Conservation (phyloP, 2,329 filamentous ascomycete species). For the Verticillium dahliae region DNA sequence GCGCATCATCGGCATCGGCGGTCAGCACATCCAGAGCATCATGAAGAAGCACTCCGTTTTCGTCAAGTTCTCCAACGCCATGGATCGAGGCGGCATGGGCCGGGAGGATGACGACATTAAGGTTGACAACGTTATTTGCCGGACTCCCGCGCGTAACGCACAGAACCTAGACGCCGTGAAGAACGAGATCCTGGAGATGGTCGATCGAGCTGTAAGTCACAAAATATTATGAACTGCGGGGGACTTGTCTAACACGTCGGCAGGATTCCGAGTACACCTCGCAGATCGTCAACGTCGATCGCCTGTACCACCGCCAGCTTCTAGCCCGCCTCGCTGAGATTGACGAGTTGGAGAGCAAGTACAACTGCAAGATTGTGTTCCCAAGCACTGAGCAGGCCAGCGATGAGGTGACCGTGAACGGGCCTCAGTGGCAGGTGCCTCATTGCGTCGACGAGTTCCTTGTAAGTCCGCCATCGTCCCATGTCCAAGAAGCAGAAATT, state of each 20-base stretch:
- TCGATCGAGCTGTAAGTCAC: conserved; percentile 74
- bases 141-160: conserved; percentile 92
- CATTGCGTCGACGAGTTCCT: conserved; percentile 94
- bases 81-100: conserved; percentile 88
- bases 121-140: conserved; percentile 97
- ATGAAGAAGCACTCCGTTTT: conserved; percentile 99
- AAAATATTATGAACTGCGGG: not conserved
- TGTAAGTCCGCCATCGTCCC: conserved; percentile 36
- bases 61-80: conserved; percentile 98
- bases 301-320: conserved; percentile 90
- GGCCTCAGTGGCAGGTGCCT: conserved; percentile 96
- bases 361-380: conserved; percentile 99
- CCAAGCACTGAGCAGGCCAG: conserved; percentile 96
- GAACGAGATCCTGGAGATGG: conserved; percentile 99
- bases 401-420: conserved; percentile 91
- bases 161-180: conserved; percentile 96
- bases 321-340: conserved; percentile 83
- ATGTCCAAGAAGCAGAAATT: conserved; percentile 13
- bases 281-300: conserved; percentile 87
- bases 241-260: conserved; percentile 4
- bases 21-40: conserved; percentile 97
- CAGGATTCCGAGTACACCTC: conserved; percentile 94
- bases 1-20: conserved; percentile 96
- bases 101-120: conserved; percentile 98
- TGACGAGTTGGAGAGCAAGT: conserved; percentile 95